These are phyloP conservation scores for Sporothrix pallida DNA, from an alignment of 2,329 filamentous ascomycete species.

Conservation along the genomic window DNA sequence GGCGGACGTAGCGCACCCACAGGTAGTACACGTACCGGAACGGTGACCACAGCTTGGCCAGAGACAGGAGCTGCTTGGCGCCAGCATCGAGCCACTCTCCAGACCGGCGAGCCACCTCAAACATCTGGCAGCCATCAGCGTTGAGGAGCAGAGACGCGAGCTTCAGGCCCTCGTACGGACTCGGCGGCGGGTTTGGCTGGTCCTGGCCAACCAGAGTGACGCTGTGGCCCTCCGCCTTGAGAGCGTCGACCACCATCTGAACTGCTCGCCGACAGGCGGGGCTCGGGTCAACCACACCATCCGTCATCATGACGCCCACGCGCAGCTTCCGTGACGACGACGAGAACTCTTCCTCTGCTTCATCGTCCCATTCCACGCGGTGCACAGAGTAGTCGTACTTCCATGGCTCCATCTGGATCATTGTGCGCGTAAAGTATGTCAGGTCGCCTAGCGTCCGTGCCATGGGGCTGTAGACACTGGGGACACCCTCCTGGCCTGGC, in stretches of 20 bases:
- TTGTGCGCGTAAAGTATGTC: constrained; percentile 78
- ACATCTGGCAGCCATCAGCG: constrained; percentile 81
- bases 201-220: constrained; percentile 64
- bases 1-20: constrained; percentile 82
- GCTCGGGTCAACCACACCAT: constrained; percentile 82
- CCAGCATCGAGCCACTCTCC: constrained; percentile 83
- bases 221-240: constrained; percentile 75
- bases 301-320: constrained; percentile 78
- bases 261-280: constrained; percentile 83
- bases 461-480: constrained; percentile 92
- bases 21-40: constrained; percentile 86
- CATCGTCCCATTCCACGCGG: constrained; percentile 76
- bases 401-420: constrained; percentile 86
- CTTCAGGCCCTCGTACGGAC: constrained; percentile 74
- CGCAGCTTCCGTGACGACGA: constrained; percentile 65
- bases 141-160: constrained; percentile 83
- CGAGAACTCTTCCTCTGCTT: constrained; percentile 63
- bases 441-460: constrained; percentile 82
- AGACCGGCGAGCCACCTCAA: constrained; percentile 74
- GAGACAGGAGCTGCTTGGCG: constrained; percentile 73
- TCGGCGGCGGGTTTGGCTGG: constrained; percentile 50
- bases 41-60: constrained; percentile 74
- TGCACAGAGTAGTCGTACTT: constrained; percentile 85
- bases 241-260: constrained; percentile 70
- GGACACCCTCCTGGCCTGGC: constrained; percentile 89